Evolutionary conservation across 371 early-diverging fungal genomes (phyloP), one percentile per base, ranked within the genome.

Genomic region (Circinella minor): DNA sequence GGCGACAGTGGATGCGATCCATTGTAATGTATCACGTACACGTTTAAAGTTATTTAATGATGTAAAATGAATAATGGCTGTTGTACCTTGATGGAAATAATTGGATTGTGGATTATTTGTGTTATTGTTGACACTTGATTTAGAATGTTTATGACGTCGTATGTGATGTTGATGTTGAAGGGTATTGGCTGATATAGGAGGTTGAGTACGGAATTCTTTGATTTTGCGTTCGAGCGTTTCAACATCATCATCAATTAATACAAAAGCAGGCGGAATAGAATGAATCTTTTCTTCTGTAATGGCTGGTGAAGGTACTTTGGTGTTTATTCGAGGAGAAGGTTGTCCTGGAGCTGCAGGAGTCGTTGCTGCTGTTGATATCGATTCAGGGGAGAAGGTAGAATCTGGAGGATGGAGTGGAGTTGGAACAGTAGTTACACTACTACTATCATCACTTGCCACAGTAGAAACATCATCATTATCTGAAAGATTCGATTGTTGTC

Each of bases 241-340:
- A 17, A 85, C 79, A 67, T 89, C 87, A 65, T 89, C 90, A 65
- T 89, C 90, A 55, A 89, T 87, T 55, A 89, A 73, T 48, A 89
- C 80, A 64, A 89, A 86, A 0, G 86, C 82, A n/a, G 90, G 88
- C n/a, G 78, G 78, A 14, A 75, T 71, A 15, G 78, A 69, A 63
- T 78, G 78, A 10, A 79, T 68, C 9, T 76, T 73, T 20, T 81
- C 81, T 62, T 81, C 82, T 67, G 77, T 73, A 49, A 71, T 74
- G 13, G 76, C 73, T 4, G 79, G 76, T 6, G 78, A 76, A 36
- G 77, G 77, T 3, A 76, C 70, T 36, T 65, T 63, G 36, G 18
- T 57, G 51, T 8, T 54, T 4, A 15, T 67, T 36, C 60, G 62
- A 38, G 47, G 61, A 15, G 71, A 60, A 11, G 9, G 9, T 9